A percentile compares a stretch with the other conserved stretches of the same genome.
phyloP scores from a whole-genome alignment of 768 basidiomycete species.

The Tremella fuciformis region DNA sequence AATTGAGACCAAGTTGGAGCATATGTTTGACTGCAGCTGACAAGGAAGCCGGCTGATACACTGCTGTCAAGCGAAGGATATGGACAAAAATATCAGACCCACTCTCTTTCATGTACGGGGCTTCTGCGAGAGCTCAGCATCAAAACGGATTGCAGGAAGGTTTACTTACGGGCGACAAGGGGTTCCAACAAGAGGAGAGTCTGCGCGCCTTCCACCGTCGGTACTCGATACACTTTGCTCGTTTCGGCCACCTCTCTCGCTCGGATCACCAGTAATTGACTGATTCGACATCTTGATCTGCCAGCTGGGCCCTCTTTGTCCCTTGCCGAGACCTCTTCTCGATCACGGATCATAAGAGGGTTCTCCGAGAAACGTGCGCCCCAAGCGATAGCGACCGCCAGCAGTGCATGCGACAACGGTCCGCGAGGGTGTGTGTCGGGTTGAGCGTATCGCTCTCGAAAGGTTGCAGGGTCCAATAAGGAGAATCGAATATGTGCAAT shows the following conservation, averaged over 20 bases:
- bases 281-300: slow-evolving; percentile 67
- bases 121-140: slow-evolving; percentile 4
- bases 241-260: slow-evolving; percentile 82
- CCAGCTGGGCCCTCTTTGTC: slow-evolving; percentile 3
- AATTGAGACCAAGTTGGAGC: slow-evolving; percentile 33
- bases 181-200: slow-evolving; percentile 78
- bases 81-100: background rate
- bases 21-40: slow-evolving; percentile 21
- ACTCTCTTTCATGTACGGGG: slow-evolving; percentile 10
- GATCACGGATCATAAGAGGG: slow-evolving; percentile 73
- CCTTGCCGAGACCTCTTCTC: slow-evolving; percentile 55
- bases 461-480: slow-evolving; percentile 76
- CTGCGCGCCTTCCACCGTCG: slow-evolving; percentile 75
- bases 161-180: slow-evolving; percentile 75
- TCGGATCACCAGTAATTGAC: slow-evolving; percentile 72
- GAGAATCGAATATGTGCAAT: slow-evolving; percentile 76
- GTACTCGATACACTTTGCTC: slow-evolving; percentile 77
- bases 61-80: slow-evolving; percentile 1
- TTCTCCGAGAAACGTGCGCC: slow-evolving; percentile 93
- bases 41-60: slow-evolving; percentile 13
- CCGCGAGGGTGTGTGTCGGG: slow-evolving; percentile 41
- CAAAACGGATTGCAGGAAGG: background rate
- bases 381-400: slow-evolving; percentile 86
- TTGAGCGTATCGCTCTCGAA: slow-evolving; percentile 67
- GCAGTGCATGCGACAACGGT: slow-evolving; percentile 55